A percentile compares a stretch with the other conserved stretches of the same genome.
These are phyloP conservation scores for Penicillium chermesinum DNA, from an alignment of 495 filamentous ascomycete species.

Conservation along the genomic window DNA sequence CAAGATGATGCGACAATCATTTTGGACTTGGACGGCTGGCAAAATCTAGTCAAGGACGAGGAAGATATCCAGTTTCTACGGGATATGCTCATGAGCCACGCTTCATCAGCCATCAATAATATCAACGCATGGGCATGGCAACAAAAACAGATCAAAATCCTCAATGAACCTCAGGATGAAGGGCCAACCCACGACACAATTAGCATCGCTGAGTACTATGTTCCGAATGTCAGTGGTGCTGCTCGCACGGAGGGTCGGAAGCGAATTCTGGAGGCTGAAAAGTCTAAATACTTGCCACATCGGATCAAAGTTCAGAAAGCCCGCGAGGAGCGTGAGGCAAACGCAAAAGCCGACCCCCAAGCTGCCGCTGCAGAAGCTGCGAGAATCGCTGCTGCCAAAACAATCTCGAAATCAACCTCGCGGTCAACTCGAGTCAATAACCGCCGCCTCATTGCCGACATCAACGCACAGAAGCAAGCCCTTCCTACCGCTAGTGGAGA, in stretches of 20 bases:
- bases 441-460: conserved; percentile 85
- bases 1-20: conserved; percentile 62
- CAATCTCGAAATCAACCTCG: conserved; percentile 70
- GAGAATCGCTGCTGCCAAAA: conserved; percentile 72
- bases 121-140: conserved; percentile 81
- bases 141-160: conserved; percentile 80
- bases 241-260: conserved; percentile 90
- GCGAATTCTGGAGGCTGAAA: conserved; percentile 92
- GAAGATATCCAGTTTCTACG: conserved; percentile 64
- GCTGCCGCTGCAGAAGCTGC: conserved; percentile 61
- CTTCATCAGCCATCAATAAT: conserved; percentile 54
- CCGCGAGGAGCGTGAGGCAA: conserved; percentile 79
- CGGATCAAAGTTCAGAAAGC: conserved; percentile 90
- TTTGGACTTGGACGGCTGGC: conserved; percentile 73
- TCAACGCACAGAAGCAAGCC: conserved; percentile 87
- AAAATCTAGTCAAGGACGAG: conserved; percentile 70
- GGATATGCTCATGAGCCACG: conserved; percentile 42
- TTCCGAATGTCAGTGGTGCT: conserved; percentile 74
- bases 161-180: conserved; percentile 56
- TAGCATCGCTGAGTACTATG: conserved; percentile 83
- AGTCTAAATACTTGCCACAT: conserved; percentile 96
- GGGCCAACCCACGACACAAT: conserved; percentile 50
- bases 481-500: conserved; percentile 64
- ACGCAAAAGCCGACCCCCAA: conserved; percentile 65
- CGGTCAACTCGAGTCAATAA: conserved; percentile 92